Percentiles rank a stretch among this genome's conserved stretches.
Evolutionary conservation across 2,329 filamentous ascomycete species (phyloP).

Genomic region (Aspergillus cejpii): DNA sequence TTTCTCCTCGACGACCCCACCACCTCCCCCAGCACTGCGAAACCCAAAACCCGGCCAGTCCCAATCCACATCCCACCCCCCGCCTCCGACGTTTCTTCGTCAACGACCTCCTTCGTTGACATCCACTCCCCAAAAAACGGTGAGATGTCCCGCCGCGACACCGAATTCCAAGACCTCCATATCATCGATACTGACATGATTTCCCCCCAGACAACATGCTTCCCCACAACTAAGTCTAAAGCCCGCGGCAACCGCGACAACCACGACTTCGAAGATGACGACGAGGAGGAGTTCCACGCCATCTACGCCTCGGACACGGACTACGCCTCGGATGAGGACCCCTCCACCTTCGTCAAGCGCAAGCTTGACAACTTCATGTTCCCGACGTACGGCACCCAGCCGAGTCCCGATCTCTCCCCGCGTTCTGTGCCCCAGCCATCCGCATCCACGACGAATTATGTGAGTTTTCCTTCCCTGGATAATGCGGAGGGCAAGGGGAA

Average conservation of each 20-base stretch:
- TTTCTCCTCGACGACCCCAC: not conserved
- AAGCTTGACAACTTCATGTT: not conserved
- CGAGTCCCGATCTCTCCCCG: not conserved
- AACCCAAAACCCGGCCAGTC: too few species aligned
- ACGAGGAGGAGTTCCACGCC: not conserved
- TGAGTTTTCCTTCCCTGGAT: not conserved
- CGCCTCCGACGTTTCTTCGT: too few species aligned
- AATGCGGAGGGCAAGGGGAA: not conserved
- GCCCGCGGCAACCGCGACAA: not conserved
- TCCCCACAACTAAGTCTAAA: too few species aligned
- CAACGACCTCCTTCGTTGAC: too few species aligned
- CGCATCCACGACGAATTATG: not conserved
- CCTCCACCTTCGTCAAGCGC: not conserved
- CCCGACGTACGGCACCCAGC: not conserved
- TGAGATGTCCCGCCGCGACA: not conserved
- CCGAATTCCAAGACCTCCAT: not conserved
- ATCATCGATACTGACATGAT: not conserved
- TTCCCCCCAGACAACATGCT: not conserved
- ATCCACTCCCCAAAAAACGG: too few species aligned
- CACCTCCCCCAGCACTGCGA: conserved; percentile 42
- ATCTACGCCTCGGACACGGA: not conserved
- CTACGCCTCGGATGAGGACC: not conserved
- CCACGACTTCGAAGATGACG: not conserved
- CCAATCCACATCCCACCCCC: too few species aligned
- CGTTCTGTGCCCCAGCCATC: not conserved